Evolutionary conservation across 306 rosid genomes (phyloP), one percentile per base, ranked within the genome.

Genomic region (Fragaria nilgerrensis): DNA sequence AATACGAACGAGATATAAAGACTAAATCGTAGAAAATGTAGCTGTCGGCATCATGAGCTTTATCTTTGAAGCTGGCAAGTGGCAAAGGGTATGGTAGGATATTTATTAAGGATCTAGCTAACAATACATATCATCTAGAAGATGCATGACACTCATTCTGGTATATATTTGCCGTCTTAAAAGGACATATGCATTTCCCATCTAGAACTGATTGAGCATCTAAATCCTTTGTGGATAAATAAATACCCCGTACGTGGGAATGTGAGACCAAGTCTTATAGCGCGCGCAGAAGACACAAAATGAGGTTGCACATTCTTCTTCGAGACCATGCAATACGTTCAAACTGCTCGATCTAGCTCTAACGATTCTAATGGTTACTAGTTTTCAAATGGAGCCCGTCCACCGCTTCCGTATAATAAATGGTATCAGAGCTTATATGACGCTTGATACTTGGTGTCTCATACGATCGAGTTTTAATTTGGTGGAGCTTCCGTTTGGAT

Each of bases 41-140:
- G 55, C 55, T 16, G 25, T 53, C 59, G 59, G 59, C 59, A 9
- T 68, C 53, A 22, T 43, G 50, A 47, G 74, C 41, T 73, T 25
- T 59, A 2, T 44, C 29, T 59, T 74, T 59, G 19, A 44, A 58
- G 59, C 14, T 12, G 75, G 43, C 83, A 68, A 69, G 47, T 67
- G 78, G 75, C 34, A 9, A 34, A 64, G 69, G 69, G 17, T 7
- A 63, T 16, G 44, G 68, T 27, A 75, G 55, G 74, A 39, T 70
- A 73, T 44, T 67, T 66, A 16, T 39, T 1, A 12, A 43, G 71
- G 77, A 19, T 75, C 73, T 13, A 49, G 73, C 49, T 32, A 34
- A 34, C 22, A 63, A 12, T 25, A 22, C 2, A 9, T 61, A 3
- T 61, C 39, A 52, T 82, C 82, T 82, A 66, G 85, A 82, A 72